Evolutionary conservation across 164 flowering plant genomes (phyloP).

Genomic region (Vitis labrusca): DNA sequence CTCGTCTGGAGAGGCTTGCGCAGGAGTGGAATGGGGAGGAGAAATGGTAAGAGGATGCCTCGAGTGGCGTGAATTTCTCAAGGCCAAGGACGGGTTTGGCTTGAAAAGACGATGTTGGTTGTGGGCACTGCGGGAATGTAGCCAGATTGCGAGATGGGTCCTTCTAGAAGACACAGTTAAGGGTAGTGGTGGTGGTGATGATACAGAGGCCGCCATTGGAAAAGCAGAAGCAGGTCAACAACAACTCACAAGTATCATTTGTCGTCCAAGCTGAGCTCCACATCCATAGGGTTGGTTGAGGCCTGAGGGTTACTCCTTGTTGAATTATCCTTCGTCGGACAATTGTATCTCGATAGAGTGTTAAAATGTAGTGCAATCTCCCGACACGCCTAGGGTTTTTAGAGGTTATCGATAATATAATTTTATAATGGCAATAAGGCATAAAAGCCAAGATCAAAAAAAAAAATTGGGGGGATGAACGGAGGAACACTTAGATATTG

Average conservation of each 20-base stretch:
- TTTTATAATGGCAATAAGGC: no score
- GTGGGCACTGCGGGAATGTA: not conserved
- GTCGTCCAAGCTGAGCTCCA: no score
- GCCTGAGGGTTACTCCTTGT: no score
- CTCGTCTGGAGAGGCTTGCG: conserved; percentile 28
- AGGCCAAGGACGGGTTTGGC: conserved; percentile 4
- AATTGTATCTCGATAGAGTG: no score
- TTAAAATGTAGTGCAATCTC: no score
- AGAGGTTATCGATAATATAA: no score
- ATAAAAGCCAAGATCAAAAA: no score
- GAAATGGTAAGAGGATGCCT: not conserved
- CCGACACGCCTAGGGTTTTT: no score
- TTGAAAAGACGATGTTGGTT: conserved; percentile 1
- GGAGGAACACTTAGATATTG: no score
- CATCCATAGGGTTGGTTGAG: no score
- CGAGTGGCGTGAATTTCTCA: not conserved
- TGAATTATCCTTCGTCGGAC: no score
- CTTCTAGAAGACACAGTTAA: conserved; percentile 9
- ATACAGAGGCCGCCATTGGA: conserved; percentile 30
- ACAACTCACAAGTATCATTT: not conserved
- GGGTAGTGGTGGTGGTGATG: conserved; percentile 7
- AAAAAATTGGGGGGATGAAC: no score
- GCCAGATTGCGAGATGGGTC: conserved; percentile 16
- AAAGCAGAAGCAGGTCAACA: not conserved
- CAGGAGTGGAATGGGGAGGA: conserved; percentile 2